Base-by-base conservation (phyloP, 2,329 filamentous ascomycete genomes). In the Neobulgaria alba region DNA sequence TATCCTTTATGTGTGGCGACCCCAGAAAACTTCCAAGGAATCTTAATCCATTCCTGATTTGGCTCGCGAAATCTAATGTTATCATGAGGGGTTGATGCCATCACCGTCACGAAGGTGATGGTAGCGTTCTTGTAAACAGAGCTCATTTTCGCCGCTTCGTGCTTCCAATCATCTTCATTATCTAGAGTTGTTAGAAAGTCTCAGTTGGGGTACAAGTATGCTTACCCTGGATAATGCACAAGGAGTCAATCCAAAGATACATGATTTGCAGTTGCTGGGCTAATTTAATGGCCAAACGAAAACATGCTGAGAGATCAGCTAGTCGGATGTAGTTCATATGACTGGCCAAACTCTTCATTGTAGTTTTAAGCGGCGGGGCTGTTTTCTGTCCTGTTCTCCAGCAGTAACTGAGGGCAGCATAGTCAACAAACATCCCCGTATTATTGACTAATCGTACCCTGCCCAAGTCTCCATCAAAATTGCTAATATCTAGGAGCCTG, bases 141-240 rank as follows among this genome's bases (percentile, higher is more conserved):
- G 10, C 32, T 32, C 33, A 41, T 41, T n/a, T 5, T 32, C 7
- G 23, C 39, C 12, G 39, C 23, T 32, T 41, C 33, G 16, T 20
- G 10, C 14, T 32, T 16, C 43, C 43, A 45, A 35, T 45, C 43
- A 2, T 33, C 15, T 19, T 23, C 17, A 3, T 29, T 34, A 18
- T 42, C 35, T 26, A 12, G 7, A 7, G 12, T 7, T 7, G 12
- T 26, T 26, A 26, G 23, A 7, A 12, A 26, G 7, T 7, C 12
- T 12, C 23, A 26, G 7, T 7, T 7, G 7, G 7, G 23, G 7
- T 26, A 7, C 7, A 12, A 7, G 23, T 7, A 26, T 7, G 12
- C 23, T n/a, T 34, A 14, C 32, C 32, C 20, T 35, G 33, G n/a
- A 16, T n/a, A 18, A 35, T 35, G 19, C 33, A 35, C 20, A 35